phyloP scores from a whole-genome alignment of 345 rosid genomes.

The Crucihimalaya himalaica region DNA sequence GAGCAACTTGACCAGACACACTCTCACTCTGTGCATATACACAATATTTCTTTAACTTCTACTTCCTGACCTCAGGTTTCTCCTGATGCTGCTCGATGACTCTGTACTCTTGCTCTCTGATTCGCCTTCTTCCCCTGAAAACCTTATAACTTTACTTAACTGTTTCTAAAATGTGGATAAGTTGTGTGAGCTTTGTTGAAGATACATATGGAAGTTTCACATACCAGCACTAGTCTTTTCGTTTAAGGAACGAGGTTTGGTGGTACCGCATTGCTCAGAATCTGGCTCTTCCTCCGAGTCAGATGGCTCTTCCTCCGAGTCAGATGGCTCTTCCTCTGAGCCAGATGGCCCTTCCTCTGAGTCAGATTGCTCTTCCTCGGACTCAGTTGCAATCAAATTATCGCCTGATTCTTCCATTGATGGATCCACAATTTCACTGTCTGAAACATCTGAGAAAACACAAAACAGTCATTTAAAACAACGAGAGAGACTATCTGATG shows the following conservation, averaged over 20 bases:
- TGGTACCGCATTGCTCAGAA: conserved; percentile 32
- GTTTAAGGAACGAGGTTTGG: conserved; percentile 24
- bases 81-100: conserved; percentile 18
- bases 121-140: conserved; percentile 37
- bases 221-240: conserved; percentile 26
- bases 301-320: conserved; percentile 22
- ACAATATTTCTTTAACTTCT: conserved; percentile 12
- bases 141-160: not conserved
- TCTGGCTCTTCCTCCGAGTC: conserved; percentile 33
- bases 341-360: conserved; percentile 27
- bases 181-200: conserved; percentile 9
- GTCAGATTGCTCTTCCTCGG: conserved; percentile 23
- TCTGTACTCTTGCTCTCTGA: conserved; percentile 21
- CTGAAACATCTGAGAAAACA: conserved; percentile 38
- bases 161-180: not conserved
- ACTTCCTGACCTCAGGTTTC: conserved; percentile 26
- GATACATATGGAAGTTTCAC: conserved; percentile 10
- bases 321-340: conserved; percentile 26
- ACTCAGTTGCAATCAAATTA: conserved; percentile 18
- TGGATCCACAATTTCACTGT: conserved; percentile 57
- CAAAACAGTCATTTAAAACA: not conserved
- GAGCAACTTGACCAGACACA: conserved; percentile 21
- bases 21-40: not conserved
- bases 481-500: not conserved
- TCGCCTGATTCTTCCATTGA: conserved; percentile 40